Conservation (phyloP, 108 stramenopile species). For the Nannochloropsis gaditana region DNA sequence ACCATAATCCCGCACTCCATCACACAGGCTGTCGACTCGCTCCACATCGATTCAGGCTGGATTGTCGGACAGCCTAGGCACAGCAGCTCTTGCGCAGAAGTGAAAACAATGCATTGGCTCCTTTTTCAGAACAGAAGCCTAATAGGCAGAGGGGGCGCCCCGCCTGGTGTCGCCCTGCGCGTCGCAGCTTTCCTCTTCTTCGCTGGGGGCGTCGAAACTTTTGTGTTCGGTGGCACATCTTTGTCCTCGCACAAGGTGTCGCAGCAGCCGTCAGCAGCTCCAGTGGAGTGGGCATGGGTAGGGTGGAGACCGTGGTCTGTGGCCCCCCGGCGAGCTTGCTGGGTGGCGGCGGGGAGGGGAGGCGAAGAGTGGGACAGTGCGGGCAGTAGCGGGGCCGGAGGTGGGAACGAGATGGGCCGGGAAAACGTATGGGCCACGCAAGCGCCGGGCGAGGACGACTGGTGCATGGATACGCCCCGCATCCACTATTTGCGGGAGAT, state of each 20-base stretch:
- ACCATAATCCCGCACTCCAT: too few species aligned
- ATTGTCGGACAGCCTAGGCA: too few species aligned
- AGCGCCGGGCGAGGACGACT: neutral
- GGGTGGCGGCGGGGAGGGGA: neutral
- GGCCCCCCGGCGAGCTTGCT: neutral
- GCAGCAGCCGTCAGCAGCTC: neutral
- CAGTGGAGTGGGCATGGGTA: neutral
- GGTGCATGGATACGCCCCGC: slow-evolving; percentile 4
- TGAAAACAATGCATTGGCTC: too few species aligned
- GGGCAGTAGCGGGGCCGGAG: neutral
- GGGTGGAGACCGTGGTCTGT: neutral
- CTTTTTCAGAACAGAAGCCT: too few species aligned
- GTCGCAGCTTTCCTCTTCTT: neutral
- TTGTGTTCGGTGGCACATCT: neutral
- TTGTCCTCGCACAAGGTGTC: neutral
- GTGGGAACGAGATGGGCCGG: slow-evolving; percentile 3
- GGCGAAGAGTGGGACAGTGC: slow-evolving; percentile 16
- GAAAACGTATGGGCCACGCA: neutral
- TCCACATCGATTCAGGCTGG: too few species aligned
- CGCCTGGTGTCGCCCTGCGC: neutral
- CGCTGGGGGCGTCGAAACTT: neutral
- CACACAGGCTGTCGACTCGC: too few species aligned
- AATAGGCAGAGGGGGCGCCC: neutral
- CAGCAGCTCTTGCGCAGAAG: too few species aligned
- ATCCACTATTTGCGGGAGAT: slow-evolving; percentile 20